These are phyloP conservation scores for Cytauxzoon felis DNA, from an alignment of 169 alveolate genomes.

Conservation along the genomic window DNA sequence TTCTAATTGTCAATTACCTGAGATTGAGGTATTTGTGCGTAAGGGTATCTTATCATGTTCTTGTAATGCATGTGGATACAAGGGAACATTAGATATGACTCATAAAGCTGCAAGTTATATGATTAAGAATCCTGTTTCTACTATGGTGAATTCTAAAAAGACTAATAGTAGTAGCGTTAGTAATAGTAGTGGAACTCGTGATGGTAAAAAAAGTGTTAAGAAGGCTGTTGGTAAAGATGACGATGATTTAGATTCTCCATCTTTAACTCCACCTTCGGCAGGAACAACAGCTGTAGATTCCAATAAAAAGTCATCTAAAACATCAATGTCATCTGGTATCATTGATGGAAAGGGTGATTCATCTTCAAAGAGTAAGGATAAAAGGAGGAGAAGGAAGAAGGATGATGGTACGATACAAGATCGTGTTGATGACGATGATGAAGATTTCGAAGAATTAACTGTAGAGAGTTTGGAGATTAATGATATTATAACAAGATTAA, in stretches of 20 bases:
- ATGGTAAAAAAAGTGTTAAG: constrained; percentile 25
- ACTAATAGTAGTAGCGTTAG: constrained; percentile 16
- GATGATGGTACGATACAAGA: constrained; percentile 34
- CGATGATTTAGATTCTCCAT: background rate
- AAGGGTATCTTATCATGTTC: constrained; percentile 82
- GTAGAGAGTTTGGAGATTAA: constrained; percentile 75
- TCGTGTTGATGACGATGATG: constrained; percentile 45
- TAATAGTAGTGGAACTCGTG: constrained; percentile 18
- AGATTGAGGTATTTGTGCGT: constrained; percentile 88
- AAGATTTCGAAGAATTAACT: constrained; percentile 57
- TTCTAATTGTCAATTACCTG: constrained; percentile 96
- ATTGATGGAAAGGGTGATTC: constrained; percentile 36
- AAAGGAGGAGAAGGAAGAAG: constrained; percentile 49
- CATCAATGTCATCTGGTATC: constrained; percentile 14
- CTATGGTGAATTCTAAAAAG: constrained; percentile 50
- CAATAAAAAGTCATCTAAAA: constrained; percentile 4
- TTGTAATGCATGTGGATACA: constrained; percentile 98
- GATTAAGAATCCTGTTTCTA: constrained; percentile 85
- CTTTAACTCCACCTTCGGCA: background rate
- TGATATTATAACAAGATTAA: constrained; percentile 79
- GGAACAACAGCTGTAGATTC: background rate
- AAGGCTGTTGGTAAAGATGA: constrained; percentile 24
- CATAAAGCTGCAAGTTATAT: constrained; percentile 95
- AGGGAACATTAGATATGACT: constrained; percentile 87
- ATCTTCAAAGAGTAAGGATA: constrained; percentile 27